Percentiles rank a stretch among this genome's conserved stretches.
Evolutionary conservation across 202 grass and related monocot species (phyloP).

Genomic region (Panicum virgatum): DNA sequence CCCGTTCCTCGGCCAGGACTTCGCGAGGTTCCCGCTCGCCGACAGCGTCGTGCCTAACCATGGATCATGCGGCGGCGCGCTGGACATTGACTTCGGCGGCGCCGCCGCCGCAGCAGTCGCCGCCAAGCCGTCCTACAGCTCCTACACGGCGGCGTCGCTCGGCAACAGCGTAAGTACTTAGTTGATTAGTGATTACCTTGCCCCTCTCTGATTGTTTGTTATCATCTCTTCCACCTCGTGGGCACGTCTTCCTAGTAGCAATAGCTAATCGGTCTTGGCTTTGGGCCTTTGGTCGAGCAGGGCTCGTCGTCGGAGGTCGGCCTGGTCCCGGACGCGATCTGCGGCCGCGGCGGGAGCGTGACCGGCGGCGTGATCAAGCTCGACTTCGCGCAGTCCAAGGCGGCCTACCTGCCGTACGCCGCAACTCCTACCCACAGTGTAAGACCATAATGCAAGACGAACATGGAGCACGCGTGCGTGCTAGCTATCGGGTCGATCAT

Average conservation of each 20-base stretch:
- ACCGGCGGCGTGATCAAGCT: constrained; percentile 49
- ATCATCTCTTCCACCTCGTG: not conserved
- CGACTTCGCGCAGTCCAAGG: constrained; percentile 55
- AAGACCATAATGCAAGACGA: not conserved
- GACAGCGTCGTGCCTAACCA: constrained; percentile 48
- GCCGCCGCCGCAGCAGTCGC: not conserved
- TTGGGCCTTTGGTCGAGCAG: constrained; percentile 41
- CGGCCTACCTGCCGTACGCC: constrained; percentile 32
- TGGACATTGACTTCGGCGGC: constrained; percentile 39
- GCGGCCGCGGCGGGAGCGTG: constrained; percentile 24
- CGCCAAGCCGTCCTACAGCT: constrained; percentile 57
- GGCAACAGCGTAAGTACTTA: constrained; percentile 57
- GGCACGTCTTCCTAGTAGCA: not conserved
- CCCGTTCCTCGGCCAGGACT: constrained; percentile 60
- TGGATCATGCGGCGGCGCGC: not conserved
- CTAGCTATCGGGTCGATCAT: not conserved
- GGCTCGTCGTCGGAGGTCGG: constrained; percentile 74
- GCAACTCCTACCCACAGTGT: constrained; percentile 46
- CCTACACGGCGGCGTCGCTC: constrained; percentile 57
- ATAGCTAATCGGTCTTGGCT: not conserved
- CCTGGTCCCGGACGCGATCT: constrained; percentile 63
- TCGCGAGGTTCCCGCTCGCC: constrained; percentile 38
- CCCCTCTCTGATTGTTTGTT: not conserved
- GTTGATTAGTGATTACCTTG: too few species aligned
- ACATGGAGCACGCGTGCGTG: not conserved